These are phyloP conservation scores for Malus hybrid DNA, from an alignment of 331 rosid genomes.

Conservation along the genomic window DNA sequence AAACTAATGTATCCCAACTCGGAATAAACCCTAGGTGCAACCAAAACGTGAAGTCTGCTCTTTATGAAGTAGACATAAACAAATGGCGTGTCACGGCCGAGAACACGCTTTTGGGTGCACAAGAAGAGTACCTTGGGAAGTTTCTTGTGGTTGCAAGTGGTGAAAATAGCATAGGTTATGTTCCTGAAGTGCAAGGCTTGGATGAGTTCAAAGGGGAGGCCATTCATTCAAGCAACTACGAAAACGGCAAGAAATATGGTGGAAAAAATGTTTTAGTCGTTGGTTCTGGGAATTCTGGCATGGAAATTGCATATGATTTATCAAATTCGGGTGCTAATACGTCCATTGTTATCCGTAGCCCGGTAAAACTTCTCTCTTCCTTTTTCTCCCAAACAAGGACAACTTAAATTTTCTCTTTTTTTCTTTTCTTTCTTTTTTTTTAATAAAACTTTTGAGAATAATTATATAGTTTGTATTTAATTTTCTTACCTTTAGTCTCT, in stretches of 20 bases:
- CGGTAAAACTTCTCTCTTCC: slow-evolving; percentile 14
- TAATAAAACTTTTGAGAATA: no score
- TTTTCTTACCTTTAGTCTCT: neutral
- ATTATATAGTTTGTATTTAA: no score
- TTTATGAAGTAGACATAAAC: neutral
- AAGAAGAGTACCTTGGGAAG: slow-evolving; percentile 20
- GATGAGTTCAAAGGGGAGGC: slow-evolving; percentile 29
- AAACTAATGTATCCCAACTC: slow-evolving; percentile 19
- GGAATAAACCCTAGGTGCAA: slow-evolving; percentile 9
- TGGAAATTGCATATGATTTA: slow-evolving; percentile 65
- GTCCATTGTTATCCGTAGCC: slow-evolving; percentile 38
- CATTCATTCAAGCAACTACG: slow-evolving; percentile 40
- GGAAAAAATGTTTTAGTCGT: slow-evolving; percentile 40
- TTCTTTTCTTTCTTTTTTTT: no score
- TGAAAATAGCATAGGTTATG: slow-evolving; percentile 33
- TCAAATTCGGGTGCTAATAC: slow-evolving; percentile 42
- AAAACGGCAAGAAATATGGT: slow-evolving; percentile 28
- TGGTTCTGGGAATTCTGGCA: slow-evolving; percentile 51
- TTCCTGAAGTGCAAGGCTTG: slow-evolving; percentile 36
- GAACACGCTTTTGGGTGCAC: neutral
- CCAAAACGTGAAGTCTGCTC: slow-evolving; percentile 26
- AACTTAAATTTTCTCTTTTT: no score
- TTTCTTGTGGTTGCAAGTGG: slow-evolving; percentile 52
- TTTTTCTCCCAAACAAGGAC: no score
- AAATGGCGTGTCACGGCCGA: slow-evolving; percentile 35